These are phyloP conservation scores for Gymnopus androsaceus DNA, from an alignment of 1,284 basidiomycete species.

Conservation along the genomic window DNA sequence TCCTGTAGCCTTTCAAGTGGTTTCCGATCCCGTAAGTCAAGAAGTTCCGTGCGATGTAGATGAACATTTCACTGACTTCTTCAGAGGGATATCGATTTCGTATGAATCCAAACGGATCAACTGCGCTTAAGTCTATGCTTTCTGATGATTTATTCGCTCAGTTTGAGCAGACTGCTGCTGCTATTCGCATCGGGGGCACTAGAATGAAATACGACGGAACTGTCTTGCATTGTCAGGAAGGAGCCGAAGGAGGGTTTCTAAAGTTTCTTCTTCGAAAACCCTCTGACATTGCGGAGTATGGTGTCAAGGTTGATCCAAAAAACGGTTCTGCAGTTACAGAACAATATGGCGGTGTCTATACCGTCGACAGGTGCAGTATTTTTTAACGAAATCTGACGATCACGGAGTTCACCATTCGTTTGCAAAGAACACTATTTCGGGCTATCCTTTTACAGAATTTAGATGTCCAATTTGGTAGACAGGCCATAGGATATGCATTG, in stretches of 20 bases:
- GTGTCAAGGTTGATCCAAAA: not conserved
- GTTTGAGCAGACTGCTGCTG: conserved; percentile 5
- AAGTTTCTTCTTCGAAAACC: not conserved
- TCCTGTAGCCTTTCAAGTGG: not conserved
- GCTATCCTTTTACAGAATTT: conserved; percentile 8
- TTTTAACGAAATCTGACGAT: not conserved
- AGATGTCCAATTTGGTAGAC: conserved; percentile 6
- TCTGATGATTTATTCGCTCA: not conserved
- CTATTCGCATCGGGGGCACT: not conserved
- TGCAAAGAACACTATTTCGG: conserved; percentile 7
- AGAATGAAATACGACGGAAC: conserved; percentile 3
- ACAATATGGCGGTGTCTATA: conserved; percentile 1
- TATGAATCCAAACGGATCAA: not conserved
- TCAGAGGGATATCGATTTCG: conserved; percentile 10
- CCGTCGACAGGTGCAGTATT: conserved; percentile 2
- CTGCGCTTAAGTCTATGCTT: conserved; percentile 3
- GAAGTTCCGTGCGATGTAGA: too few relatives aligned
- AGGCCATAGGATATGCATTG: not conserved
- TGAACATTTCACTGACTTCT: not conserved
- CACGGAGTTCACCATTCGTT: not conserved
- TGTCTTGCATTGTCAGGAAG: not conserved
- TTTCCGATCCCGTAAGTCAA: conserved; percentile 7
- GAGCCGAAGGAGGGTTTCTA: not conserved
- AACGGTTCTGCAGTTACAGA: not conserved
- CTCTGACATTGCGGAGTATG: not conserved